A percentile compares a stretch with the other conserved stretches of the same genome.
Evolutionary conservation across 306 rosid species (phyloP).

Genomic region (Senna tora): DNA sequence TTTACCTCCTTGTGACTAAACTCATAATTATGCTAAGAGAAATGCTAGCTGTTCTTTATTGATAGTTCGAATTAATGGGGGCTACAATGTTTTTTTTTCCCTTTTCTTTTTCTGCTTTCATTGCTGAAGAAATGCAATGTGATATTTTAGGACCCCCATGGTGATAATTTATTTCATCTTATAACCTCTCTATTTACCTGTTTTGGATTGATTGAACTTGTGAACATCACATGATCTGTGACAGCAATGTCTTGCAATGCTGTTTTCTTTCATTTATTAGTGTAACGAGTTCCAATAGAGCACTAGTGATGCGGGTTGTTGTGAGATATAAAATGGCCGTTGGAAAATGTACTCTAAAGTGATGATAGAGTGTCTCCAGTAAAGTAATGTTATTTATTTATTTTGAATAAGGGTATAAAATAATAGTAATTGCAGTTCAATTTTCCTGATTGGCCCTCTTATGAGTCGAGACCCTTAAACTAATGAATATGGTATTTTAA

Average conservation of each 20-base stretch:
- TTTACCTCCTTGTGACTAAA: background rate
- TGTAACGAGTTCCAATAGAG: slow-evolving; percentile 45
- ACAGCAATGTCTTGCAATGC: slow-evolving; percentile 31
- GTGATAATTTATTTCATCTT: background rate
- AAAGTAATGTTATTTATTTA: slow-evolving; percentile 23
- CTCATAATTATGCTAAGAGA: too few species aligned
- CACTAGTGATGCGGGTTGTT: slow-evolving; percentile 16
- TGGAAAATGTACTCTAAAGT: slow-evolving; percentile 34
- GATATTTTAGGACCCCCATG: background rate
- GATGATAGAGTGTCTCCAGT: slow-evolving; percentile 20
- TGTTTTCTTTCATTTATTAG: slow-evolving; percentile 34
- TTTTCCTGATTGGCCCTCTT: slow-evolving; percentile 13
- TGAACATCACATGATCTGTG: slow-evolving; percentile 21
- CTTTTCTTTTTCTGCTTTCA: too few species aligned
- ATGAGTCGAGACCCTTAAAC: too few species aligned
- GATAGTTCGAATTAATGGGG: background rate
- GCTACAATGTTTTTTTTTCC: too few species aligned
- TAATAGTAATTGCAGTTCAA: background rate
- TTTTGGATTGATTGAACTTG: slow-evolving; percentile 37
- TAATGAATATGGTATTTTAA: background rate
- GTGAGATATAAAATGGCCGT: slow-evolving; percentile 2
- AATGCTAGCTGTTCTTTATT: background rate
- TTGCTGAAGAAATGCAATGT: background rate
- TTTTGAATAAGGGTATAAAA: background rate
- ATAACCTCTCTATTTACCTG: background rate